phyloP scores from a whole-genome alignment of 306 rosid species.

The Malus domestica region DNA sequence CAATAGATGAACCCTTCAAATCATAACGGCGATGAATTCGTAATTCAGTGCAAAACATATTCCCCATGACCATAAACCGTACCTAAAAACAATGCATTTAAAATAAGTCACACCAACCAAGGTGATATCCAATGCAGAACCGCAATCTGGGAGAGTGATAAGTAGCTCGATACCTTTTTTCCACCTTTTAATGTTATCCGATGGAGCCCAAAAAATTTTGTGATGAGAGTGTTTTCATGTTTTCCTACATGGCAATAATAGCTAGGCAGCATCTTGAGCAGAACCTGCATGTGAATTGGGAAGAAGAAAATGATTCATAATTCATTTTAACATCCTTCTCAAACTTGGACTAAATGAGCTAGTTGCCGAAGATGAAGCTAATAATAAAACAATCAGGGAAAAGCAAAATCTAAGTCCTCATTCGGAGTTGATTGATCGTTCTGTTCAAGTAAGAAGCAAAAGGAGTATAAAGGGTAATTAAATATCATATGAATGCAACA shows the following conservation, averaged over 20 bases:
- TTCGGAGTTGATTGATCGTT: neutral
- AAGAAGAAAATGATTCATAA: slow-evolving; percentile 2
- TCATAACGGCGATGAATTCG: slow-evolving; percentile 87
- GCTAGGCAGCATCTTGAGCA: slow-evolving; percentile 86
- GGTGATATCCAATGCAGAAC: slow-evolving; percentile 8
- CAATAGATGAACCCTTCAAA: slow-evolving; percentile 84
- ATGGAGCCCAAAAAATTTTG: slow-evolving; percentile 89
- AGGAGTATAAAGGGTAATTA: neutral
- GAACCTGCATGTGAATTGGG: slow-evolving; percentile 37
- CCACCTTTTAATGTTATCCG: slow-evolving; percentile 68
- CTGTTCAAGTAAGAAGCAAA: neutral
- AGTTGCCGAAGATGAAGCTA: neutral
- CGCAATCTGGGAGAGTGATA: slow-evolving; percentile 10
- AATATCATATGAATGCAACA: neutral
- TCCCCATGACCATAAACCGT: slow-evolving; percentile 97
- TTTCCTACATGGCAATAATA: slow-evolving; percentile 67
- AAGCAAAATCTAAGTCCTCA: neutral
- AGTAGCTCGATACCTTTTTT: slow-evolving; percentile 57
- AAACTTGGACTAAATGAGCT: neutral
- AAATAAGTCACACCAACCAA: slow-evolving; percentile 9
- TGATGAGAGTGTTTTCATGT: slow-evolving; percentile 86
- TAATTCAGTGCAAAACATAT: slow-evolving; percentile 90
- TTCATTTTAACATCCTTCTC: neutral
- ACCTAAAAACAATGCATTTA: slow-evolving; percentile 47
- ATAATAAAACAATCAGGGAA: neutral